Evolutionary conservation across 2,329 filamentous ascomycete species (phyloP).

Genomic region (Fusarium euwallaceae): DNA sequence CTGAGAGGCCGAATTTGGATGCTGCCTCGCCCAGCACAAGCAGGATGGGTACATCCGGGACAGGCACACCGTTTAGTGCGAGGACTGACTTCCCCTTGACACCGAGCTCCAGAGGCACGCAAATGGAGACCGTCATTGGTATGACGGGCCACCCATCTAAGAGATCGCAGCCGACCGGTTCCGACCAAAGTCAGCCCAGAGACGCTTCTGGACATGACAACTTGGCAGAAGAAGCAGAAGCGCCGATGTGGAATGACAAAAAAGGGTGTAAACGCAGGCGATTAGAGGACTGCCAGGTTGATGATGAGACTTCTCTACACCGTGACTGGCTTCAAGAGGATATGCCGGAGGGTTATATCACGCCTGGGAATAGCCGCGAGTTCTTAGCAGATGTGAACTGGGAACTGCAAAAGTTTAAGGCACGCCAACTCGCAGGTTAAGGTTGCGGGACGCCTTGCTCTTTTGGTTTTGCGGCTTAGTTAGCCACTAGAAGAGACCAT

Average conservation of each 20-base stretch:
- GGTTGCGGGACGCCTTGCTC: conserved; percentile 42
- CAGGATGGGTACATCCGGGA: conserved; percentile 11
- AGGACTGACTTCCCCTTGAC: conserved; percentile 21
- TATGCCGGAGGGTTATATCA: conserved; percentile 8
- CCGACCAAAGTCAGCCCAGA: not conserved
- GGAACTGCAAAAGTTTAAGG: conserved; percentile 21
- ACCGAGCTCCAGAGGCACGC: conserved; percentile 1
- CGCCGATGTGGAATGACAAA: not conserved
- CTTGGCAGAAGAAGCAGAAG: conserved; percentile 6
- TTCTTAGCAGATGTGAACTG: conserved; percentile 24
- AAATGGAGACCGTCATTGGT: conserved; percentile 1
- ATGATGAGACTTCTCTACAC: not conserved
- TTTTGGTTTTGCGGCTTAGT: no score
- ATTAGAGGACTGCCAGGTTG: not conserved
- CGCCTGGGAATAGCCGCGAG: conserved; percentile 3
- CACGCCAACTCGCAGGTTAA: not conserved
- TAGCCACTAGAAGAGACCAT: no score
- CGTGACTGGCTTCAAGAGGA: not conserved
- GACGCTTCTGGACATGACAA: not conserved
- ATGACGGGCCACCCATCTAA: conserved; percentile 19
- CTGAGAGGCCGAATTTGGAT: conserved; percentile 9
- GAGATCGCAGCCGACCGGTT: conserved; percentile 10
- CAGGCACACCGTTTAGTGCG: conserved; percentile 6
- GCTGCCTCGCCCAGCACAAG: conserved; percentile 6
- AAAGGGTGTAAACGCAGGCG: conserved; percentile 9